Base-by-base conservation (phyloP, 139 green algal genomes). In the Chlorella sp. region DNA sequence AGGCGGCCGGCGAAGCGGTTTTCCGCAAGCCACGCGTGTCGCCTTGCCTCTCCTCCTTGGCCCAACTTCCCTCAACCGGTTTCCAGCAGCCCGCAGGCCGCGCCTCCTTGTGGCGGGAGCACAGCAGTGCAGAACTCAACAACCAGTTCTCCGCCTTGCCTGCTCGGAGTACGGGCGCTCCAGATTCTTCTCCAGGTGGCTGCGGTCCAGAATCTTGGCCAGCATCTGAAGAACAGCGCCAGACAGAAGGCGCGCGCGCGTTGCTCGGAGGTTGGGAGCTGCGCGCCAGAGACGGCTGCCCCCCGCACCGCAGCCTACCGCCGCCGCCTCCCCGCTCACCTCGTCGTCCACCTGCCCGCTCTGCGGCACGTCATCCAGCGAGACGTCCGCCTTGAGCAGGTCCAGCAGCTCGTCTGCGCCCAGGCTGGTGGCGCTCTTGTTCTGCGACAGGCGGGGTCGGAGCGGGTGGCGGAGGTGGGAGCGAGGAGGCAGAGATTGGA, bases 381-480 rank as follows among this genome's bases (percentile, higher is more conserved):
- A 73, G 42, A 64, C 58, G 38, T 87, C 90, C 0, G 60, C 67
- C 43, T 88, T 89, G 17, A 97, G 87, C 69, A 97, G 77, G 58
- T 89, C 79, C 63, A 93, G 45, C 78, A 98, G 88, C 86, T 97
- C 93, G 2, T 90, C 86, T 0, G 85, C 83, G 35, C 63, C 86
- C 73, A 95, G 70, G 64, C 77, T 42, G 45, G 33, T 71, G 48
- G n/a, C 63, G 67, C 51, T 72, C 23, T 73, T 74, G n/a, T 31
- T 43, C n/a, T n/a, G n/a, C n/a, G n/a, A n/a, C n/a, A n/a, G n/a
- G n/a, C n/a, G n/a, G n/a, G n/a, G n/a, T n/a, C n/a, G n/a, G n/a
- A n/a, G n/a, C n/a, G n/a, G n/a, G n/a, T n/a, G n/a, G n/a, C n/a
- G n/a, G n/a, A n/a, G n/a, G n/a, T n/a, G n/a, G n/a, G n/a, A n/a